Evolutionary conservation across 2,329 filamentous ascomycete genomes (phyloP).

Genomic region (Coniochaeta hoffmannii): DNA sequence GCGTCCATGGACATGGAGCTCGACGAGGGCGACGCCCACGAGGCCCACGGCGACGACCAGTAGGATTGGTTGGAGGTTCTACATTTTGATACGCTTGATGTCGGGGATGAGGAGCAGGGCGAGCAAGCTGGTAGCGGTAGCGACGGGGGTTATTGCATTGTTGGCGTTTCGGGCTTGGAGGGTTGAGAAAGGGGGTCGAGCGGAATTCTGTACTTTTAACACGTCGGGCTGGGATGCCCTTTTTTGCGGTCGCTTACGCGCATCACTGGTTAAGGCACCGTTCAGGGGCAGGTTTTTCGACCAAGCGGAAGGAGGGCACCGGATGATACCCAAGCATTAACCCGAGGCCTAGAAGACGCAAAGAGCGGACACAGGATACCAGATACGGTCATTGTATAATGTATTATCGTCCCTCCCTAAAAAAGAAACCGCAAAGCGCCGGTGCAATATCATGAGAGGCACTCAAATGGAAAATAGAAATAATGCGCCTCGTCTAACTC

Average conservation of each 20-base stretch:
- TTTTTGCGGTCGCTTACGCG: neutral
- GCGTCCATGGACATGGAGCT: slow-evolving; percentile 28
- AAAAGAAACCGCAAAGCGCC: neutral
- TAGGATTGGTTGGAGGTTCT: neutral
- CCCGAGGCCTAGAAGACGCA: neutral
- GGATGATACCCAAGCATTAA: neutral
- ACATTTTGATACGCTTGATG: neutral
- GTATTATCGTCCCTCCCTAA: neutral
- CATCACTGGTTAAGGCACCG: neutral
- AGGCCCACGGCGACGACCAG: neutral
- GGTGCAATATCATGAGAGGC: neutral
- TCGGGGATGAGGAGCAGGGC: neutral
- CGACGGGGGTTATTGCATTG: neutral
- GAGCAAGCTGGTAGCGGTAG: neutral
- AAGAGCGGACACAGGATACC: neutral
- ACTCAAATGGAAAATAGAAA: neutral
- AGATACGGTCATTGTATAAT: neutral
- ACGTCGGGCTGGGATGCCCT: too few species aligned
- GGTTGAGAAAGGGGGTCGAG: neutral
- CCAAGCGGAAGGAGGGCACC: neutral
- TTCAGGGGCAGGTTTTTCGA: neutral
- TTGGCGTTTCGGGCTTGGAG: neutral
- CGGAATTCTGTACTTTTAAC: too few species aligned
- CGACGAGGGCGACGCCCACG: neutral
- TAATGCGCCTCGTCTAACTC: neutral